Conservation (phyloP, 2,329 filamentous ascomycete genomes). For the Thielaviopsis euricoi region DNA sequence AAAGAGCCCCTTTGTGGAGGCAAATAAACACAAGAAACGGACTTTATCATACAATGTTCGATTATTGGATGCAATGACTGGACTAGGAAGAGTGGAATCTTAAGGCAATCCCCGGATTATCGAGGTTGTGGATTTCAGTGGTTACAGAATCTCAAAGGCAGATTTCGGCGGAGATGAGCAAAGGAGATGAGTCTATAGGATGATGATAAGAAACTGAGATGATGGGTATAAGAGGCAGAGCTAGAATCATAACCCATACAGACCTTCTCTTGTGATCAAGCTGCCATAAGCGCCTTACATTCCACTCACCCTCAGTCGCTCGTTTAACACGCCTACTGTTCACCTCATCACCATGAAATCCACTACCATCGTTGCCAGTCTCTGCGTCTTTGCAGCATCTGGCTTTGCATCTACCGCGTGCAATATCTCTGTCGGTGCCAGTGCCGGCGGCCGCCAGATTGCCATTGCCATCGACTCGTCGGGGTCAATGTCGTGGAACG, state of each 20-base stretch:
- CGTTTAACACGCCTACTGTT: neutral
- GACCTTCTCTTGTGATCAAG: neutral
- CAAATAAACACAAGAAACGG: too few species aligned
- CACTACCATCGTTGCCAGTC: neutral
- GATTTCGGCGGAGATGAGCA: too few species aligned
- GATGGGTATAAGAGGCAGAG: too few species aligned
- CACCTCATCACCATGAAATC: neutral
- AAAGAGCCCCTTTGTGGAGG: too few species aligned
- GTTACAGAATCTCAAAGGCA: too few species aligned
- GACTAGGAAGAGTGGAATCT: too few species aligned
- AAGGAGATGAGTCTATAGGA: too few species aligned
- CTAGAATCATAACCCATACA: neutral
- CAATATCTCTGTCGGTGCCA: neutral
- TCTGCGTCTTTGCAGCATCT: neutral
- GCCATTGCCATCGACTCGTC: slow-evolving; percentile 14
- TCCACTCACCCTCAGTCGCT: neutral
- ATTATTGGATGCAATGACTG: too few species aligned
- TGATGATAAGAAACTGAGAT: too few species aligned
- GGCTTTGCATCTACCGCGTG: neutral
- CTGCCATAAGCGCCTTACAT: neutral
- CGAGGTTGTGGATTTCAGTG: too few species aligned
- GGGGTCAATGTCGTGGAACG: slow-evolving; percentile 13
- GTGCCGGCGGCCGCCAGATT: slow-evolving; percentile 12
- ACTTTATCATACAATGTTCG: too few species aligned
- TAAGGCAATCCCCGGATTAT: too few species aligned